Base-by-base conservation (phyloP, 371 early-diverging fungal genomes). In the Mucor sp. region DNA sequence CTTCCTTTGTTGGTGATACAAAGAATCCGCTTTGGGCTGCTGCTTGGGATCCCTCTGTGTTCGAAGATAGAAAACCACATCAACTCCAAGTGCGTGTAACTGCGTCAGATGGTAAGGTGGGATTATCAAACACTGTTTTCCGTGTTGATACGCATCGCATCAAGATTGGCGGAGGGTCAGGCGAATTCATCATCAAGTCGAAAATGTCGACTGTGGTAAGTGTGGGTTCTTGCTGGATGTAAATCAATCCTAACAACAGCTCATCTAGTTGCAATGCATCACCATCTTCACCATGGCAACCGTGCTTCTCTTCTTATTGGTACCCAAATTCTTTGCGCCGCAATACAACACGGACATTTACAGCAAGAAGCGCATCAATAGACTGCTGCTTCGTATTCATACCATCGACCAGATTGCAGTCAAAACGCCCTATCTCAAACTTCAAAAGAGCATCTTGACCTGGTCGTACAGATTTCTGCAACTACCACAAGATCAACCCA, bases 101-200 rank as follows among this genome's bases (percentile, higher is more conserved):
- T 3, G 88, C 93, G 56, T 62, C 69, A 0, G 75, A 68, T 17
- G 91, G 90, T 5, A 77, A 73, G n/a, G 58, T 63, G 0, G 86
- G 80, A 3, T 69, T 56, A 30, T 76, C 79, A 39, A 69, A 48
- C 5, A 74, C 80, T 30, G 70, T 69, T 35, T 95, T 93, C 68
- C 81, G 91, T 37, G 81, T 85, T 6, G 92, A 94, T 67, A 84
- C 84, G 11, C 63, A 81, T 61, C 79, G 89, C 6, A 76, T 81
- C 25, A 78, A 85, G 12, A 85, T 91, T 71, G 80, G 84, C 28
- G 87, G 86, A 6, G 90, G 91, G 4, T 71, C 85, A 9, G 93
- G 93, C 44, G 94, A 91, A 66, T 91, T 86, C 76, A 86, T 95
- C 39, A 91, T 94, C 69, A 76, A 81, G 50, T 77, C 87, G 15